Percentiles rank a stretch among this genome's conserved stretches.
These are phyloP conservation scores for Pythium sp. DNA, from an alignment of 352 stramenopile species.

Conservation along the genomic window DNA sequence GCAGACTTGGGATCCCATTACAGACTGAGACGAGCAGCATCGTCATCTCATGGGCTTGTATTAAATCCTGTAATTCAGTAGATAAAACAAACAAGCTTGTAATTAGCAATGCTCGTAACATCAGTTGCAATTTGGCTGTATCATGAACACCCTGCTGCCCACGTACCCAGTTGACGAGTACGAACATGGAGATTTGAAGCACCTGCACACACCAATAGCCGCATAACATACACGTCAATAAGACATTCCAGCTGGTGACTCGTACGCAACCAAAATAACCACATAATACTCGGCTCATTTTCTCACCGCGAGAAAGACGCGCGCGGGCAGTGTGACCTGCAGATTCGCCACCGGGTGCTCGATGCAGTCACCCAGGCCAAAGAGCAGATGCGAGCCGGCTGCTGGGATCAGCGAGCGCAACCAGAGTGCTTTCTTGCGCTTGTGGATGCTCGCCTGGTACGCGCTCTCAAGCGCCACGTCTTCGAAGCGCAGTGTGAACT, in stretches of 20 bases:
- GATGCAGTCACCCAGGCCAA: constrained; percentile 66
- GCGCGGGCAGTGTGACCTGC: constrained; percentile 67
- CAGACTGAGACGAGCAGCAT: constrained; percentile 75
- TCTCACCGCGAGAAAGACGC: constrained; percentile 57
- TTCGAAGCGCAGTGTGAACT: constrained; percentile 80
- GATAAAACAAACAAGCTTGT: no score
- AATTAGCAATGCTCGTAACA: no score
- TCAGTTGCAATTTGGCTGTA: background rate
- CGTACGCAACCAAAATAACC: background rate
- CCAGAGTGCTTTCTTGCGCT: constrained; percentile 82
- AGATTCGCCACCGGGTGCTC: constrained; percentile 65
- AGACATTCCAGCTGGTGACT: background rate
- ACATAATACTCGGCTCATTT: background rate
- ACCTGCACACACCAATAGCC: constrained; percentile 31
- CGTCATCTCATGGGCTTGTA: constrained; percentile 57
- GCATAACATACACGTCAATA: background rate
- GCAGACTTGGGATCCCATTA: constrained; percentile 65
- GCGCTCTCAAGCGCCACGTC: constrained; percentile 56
- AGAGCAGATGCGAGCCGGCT: constrained; percentile 69
- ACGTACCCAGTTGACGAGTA: constrained; percentile 66
- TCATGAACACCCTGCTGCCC: no score
- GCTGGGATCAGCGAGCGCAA: constrained; percentile 74
- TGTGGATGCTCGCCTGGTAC: constrained; percentile 64
- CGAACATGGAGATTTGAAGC: constrained; percentile 70
- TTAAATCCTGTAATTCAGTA: constrained; percentile 26